phyloP scores from a whole-genome alignment of 2,329 filamentous ascomycete genomes.

The Fusarium sp. region DNA sequence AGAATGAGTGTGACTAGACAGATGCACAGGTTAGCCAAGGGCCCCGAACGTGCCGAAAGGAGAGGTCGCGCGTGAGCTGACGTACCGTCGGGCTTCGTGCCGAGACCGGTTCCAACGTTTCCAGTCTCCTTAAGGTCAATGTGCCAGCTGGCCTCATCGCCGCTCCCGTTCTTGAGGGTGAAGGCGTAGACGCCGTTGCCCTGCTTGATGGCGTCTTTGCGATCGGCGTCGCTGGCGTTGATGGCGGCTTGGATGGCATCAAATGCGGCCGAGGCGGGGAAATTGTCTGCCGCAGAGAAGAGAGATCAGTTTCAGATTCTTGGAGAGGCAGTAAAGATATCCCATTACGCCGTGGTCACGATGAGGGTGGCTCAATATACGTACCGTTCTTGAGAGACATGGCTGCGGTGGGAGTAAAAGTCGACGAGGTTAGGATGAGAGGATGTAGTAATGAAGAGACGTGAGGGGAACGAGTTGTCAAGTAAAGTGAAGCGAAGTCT shows the following conservation, averaged over 20 bases:
- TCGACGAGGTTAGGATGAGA: too few relatives aligned
- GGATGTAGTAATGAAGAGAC: background rate
- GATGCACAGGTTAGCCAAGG: slow-evolving; percentile 9
- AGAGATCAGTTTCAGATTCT: slow-evolving; percentile 10
- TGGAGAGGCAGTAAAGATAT: background rate
- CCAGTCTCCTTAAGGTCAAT: slow-evolving; percentile 95
- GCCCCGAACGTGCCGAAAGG: slow-evolving; percentile 1
- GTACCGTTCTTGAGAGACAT: slow-evolving; percentile 81
- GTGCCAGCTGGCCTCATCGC: slow-evolving; percentile 87
- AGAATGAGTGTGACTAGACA: slow-evolving; percentile 80
- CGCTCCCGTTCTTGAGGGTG: slow-evolving; percentile 85
- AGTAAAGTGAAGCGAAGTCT: slow-evolving; percentile 2
- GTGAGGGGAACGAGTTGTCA: background rate
- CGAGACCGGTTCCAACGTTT: slow-evolving; percentile 78
- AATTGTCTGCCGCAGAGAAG: slow-evolving; percentile 66
- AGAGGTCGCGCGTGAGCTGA: slow-evolving; percentile 16
- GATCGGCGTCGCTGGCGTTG: slow-evolving; percentile 72
- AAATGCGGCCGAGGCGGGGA: slow-evolving; percentile 91
- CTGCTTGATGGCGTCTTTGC: slow-evolving; percentile 88
- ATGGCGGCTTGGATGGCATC: slow-evolving; percentile 84
- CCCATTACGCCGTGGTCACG: background rate
- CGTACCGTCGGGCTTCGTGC: slow-evolving; percentile 84
- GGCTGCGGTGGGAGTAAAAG: slow-evolving; percentile 41
- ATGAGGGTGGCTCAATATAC: slow-evolving; percentile 36
- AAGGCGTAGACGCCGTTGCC: slow-evolving; percentile 90